phyloP scores from a whole-genome alignment of 148 eudicot genomes.

The Cornus controversa region DNA sequence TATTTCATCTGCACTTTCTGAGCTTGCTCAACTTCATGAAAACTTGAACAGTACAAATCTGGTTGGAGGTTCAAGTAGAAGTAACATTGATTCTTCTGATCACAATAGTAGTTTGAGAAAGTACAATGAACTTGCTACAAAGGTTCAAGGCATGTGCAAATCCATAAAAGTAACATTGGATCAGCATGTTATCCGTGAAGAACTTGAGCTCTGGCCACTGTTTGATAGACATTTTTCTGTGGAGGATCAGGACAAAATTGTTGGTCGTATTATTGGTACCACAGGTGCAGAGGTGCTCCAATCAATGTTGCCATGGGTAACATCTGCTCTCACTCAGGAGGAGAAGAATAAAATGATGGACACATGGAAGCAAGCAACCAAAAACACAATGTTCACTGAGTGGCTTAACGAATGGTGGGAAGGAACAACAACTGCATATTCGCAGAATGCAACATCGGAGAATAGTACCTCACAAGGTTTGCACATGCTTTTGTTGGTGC shows the following conservation, averaged over 20 bases:
- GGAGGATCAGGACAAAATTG: conserved; percentile 93
- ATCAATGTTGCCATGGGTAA: conserved; percentile 99
- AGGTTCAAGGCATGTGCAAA: conserved; percentile 96
- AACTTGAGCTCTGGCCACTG: conserved; percentile 96
- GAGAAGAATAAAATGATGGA: conserved; percentile 98
- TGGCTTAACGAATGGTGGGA: conserved; percentile 99
- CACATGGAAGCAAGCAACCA: conserved; percentile 95
- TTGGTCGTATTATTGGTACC: conserved; percentile 96
- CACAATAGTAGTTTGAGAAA: conserved; percentile 42
- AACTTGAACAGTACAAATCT: conserved; percentile 27
- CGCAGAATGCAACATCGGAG: conserved; percentile 51
- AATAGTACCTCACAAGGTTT: conserved; percentile 54
- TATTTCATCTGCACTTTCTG: conserved; percentile 73
- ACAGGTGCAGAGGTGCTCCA: conserved; percentile 99
- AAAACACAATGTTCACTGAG: conserved; percentile 96
- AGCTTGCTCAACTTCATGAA: conserved; percentile 64
- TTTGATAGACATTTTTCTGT: conserved; percentile 87
- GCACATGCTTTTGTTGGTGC: background rate
- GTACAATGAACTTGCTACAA: conserved; percentile 77
- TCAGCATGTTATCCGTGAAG: conserved; percentile 92
- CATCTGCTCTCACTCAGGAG: conserved; percentile 92
- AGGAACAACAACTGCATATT: conserved; percentile 49
- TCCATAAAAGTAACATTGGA: conserved; percentile 88
- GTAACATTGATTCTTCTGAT: conserved; percentile 29
- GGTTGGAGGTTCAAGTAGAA: conserved; percentile 28